These are phyloP conservation scores for Guyanaporus albipodus DNA, from an alignment of 768 basidiomycete genomes.

Conservation along the genomic window DNA sequence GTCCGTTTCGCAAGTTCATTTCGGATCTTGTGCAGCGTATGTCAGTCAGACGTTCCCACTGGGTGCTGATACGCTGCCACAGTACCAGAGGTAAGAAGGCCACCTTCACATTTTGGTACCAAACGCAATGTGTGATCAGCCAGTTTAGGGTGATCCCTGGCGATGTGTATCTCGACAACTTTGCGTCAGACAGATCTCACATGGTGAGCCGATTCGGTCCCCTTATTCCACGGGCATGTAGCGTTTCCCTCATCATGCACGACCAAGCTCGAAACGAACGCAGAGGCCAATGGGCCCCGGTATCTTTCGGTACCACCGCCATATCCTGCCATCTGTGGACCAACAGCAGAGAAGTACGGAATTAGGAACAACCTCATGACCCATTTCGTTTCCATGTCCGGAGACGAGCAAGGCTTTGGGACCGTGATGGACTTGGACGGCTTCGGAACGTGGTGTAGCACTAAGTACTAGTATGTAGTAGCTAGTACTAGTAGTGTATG, in stretches of 20 bases:
- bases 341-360: constrained; percentile 35
- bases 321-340: constrained; percentile 49
- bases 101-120: constrained; percentile 3
- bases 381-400: constrained; percentile 51
- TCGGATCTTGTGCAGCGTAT: constrained; percentile 40
- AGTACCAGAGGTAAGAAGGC: constrained; percentile 44
- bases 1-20: constrained; percentile 11
- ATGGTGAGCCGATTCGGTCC: constrained; percentile 45
- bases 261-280: constrained; percentile 6
- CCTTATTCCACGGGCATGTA: constrained; percentile 7
- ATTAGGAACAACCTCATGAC: constrained; percentile 53
- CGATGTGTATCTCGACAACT: constrained; percentile 47
- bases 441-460: constrained; percentile 22
- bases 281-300: constrained; percentile 9
- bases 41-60: constrained; percentile 41
- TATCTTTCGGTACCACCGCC: constrained; percentile 47
- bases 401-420: constrained; percentile 36
- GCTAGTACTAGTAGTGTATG: not conserved
- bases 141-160: constrained; percentile 60
- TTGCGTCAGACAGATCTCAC: constrained; percentile 74
- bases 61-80: constrained; percentile 24
- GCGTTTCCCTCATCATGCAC: not conserved
- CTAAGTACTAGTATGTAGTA: not conserved
- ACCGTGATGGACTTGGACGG: constrained; percentile 34
- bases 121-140: constrained; percentile 33